Evolutionary conservation across 345 rosid species (phyloP).

Genomic region (Populus pruinosa): DNA sequence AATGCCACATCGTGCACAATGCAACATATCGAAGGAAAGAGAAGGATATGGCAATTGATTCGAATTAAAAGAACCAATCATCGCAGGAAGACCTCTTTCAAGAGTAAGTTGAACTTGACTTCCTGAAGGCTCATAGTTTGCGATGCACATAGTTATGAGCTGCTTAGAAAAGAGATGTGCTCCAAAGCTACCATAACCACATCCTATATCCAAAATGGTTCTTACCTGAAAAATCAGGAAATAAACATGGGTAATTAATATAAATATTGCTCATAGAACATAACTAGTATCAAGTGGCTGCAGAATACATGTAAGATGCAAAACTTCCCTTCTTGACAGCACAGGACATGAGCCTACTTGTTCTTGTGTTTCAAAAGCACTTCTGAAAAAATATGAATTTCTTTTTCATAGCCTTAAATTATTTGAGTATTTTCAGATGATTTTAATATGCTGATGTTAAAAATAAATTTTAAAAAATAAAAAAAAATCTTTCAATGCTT

Average conservation of each 20-base stretch:
- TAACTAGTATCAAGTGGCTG: not conserved
- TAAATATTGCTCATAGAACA: not conserved
- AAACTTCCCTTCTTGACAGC: not conserved
- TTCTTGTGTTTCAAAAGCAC: too few species aligned
- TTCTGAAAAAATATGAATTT: too few species aligned
- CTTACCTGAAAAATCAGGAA: conserved; percentile 57
- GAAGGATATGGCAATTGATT: conserved; percentile 92
- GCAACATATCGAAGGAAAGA: conserved; percentile 98
- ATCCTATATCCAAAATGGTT: conserved; percentile 93
- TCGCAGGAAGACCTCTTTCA: conserved; percentile 98
- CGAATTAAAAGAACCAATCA: conserved; percentile 77
- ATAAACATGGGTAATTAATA: not conserved
- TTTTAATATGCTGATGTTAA: too few species aligned
- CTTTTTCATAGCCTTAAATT: too few species aligned
- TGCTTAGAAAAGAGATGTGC: conserved; percentile 84
- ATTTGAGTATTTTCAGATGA: too few species aligned
- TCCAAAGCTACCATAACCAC: conserved; percentile 99
- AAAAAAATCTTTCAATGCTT: too few species aligned
- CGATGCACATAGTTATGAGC: conserved; percentile 90
- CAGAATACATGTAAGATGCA: not conserved
- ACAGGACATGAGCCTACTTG: not conserved
- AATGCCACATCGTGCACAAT: conserved; percentile 85
- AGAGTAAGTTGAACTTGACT: conserved; percentile 98
- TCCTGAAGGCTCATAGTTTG: conserved; percentile 88
- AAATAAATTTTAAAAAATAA: too few species aligned